Evolutionary conservation across 23 red algal genomes (phyloP), one percentile per base, ranked within the genome.

Genomic region (Gracilariopsis chorda): DNA sequence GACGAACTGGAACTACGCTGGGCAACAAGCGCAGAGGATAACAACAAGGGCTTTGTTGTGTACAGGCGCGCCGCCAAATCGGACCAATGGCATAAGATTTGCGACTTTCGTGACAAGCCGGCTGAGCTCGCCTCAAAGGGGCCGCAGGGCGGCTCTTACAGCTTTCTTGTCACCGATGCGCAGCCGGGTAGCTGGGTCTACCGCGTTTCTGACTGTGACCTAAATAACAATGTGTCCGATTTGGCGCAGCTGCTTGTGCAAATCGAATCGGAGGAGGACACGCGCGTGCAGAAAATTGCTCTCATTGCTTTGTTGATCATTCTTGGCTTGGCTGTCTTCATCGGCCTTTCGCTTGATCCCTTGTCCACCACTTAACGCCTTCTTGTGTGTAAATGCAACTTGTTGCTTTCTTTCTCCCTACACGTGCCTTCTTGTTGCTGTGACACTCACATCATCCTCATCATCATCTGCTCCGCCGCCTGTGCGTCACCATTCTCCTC

Each of bases 161-260:
- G 78, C n/a, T 95, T 77, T 64, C 68, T 98, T 43, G 88, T 88
- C n/a, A 40, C 57, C 2, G 49, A 75, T 24, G 77, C 78, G n/a
- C 43, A 85, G 57, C 71, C 92, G 21, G 92, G 92, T 40, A 95
- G 63, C 39, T 98, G 96, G 96, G 62, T 98, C 11, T 98, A 98
- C 88, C 69, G 96, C 23, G 78, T 98, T 36, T 95, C 85, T 45
- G 96, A 98, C 71, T 77, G 88, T 17, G 91, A 95, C 51, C 42
- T 44, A 55, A 75, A 87, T 24, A 86, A 94, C 13, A 89, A 74
- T 12, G 87, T 92, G 4, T 90, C 74, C 16, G 96, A 98, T 73
- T 68, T 98, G 10, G 71, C 78, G 25, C 96, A 98, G 51, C 43
- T 87, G 20, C 51, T 98, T 29, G 88, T 98, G 20, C 92, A 98